Conservation (phyloP, 257 asterid genomes). For the Solanum bulbocastanum region DNA sequence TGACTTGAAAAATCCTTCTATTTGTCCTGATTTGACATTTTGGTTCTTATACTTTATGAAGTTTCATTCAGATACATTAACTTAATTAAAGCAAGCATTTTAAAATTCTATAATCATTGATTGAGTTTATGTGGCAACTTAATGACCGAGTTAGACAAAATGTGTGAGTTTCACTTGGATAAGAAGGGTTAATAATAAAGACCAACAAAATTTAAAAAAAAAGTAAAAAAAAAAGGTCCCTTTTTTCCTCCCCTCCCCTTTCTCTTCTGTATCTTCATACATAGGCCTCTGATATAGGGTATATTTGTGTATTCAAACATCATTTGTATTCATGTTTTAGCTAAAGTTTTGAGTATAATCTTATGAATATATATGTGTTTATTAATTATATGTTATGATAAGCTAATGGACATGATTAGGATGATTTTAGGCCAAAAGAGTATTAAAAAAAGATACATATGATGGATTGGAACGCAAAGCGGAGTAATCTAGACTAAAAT, state of each 20-base stretch:
- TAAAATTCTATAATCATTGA: too few species aligned
- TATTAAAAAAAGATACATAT: too few species aligned
- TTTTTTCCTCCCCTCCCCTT: not conserved
- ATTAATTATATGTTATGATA: not conserved
- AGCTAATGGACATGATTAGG: not conserved
- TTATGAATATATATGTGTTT: not conserved
- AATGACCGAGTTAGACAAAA: not conserved
- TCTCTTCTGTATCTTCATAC: not conserved
- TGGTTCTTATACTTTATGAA: not conserved
- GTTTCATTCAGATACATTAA: not conserved
- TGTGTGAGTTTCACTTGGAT: not conserved
- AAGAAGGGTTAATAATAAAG: not conserved
- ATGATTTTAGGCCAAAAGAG: not conserved
- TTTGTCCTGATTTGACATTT: not conserved
- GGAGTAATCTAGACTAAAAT: not conserved
- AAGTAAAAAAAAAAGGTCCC: not conserved
- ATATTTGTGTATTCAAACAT: not conserved
- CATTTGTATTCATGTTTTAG: not conserved
- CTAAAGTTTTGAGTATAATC: too few species aligned
- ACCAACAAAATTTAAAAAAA: too few species aligned
- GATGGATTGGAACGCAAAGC: too few species aligned
- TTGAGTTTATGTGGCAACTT: not conserved
- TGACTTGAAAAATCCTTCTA: not conserved
- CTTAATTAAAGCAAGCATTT: not conserved
- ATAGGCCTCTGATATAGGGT: not conserved